phyloP scores from a whole-genome alignment of 352 stramenopile species.

The Plasmopara viticola region DNA sequence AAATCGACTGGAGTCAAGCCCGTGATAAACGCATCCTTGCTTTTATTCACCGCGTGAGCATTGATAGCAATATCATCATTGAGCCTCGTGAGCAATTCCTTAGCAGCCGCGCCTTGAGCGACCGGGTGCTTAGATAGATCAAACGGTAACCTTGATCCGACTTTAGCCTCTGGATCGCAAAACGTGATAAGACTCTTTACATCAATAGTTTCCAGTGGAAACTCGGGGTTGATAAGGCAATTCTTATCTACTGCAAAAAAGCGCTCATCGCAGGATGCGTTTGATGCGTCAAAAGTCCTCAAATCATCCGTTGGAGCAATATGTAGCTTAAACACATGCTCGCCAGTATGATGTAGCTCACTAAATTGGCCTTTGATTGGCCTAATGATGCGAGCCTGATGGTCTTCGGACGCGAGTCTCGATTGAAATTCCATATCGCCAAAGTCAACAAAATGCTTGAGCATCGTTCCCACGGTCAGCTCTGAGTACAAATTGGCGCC shows the following conservation, averaged over 20 bases:
- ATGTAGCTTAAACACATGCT: slow-evolving; percentile 24
- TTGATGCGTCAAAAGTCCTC: slow-evolving; percentile 59
- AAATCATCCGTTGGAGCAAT: slow-evolving; percentile 11
- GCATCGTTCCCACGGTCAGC: slow-evolving; percentile 59
- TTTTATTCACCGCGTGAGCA: slow-evolving; percentile 58
- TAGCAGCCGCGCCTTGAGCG: slow-evolving; percentile 90
- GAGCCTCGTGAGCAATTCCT: slow-evolving; percentile 91
- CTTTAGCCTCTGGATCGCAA: slow-evolving; percentile 51
- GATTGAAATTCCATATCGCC: slow-evolving; percentile 57
- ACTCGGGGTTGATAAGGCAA: slow-evolving; percentile 55
- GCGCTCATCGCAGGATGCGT: slow-evolving; percentile 66
- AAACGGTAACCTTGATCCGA: slow-evolving; percentile 81
- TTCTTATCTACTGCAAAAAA: slow-evolving; percentile 24
- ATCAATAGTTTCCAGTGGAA: slow-evolving; percentile 65
- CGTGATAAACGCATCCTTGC: slow-evolving; percentile 68
- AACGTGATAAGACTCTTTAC: slow-evolving; percentile 68
- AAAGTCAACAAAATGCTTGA: slow-evolving; percentile 84
- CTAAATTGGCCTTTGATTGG: slow-evolving; percentile 68
- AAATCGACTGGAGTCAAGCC: slow-evolving; percentile 54
- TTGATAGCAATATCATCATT: slow-evolving; percentile 89
- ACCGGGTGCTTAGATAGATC: slow-evolving; percentile 85
- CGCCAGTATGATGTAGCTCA: slow-evolving; percentile 36
- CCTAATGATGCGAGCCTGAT: slow-evolving; percentile 44
- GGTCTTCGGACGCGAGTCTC: slow-evolving; percentile 46
- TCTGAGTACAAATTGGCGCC: slow-evolving; percentile 83